Conservation (phyloP, 495 filamentous ascomycete species). For the Cercophora scortea region DNA sequence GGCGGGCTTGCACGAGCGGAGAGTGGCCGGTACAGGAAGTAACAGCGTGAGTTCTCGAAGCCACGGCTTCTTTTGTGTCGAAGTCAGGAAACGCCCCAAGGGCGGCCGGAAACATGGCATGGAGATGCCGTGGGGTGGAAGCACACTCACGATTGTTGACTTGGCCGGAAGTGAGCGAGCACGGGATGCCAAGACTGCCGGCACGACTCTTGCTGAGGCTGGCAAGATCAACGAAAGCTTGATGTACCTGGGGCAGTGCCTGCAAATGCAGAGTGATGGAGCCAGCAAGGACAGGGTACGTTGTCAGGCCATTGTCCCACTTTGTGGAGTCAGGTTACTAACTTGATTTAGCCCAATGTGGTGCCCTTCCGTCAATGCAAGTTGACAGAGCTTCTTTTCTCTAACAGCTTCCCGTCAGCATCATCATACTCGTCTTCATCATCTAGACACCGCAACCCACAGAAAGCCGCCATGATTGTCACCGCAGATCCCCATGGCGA, state of each 20-base stretch:
- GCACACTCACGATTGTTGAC: conserved; percentile 83
- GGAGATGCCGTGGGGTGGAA: conserved; percentile 63
- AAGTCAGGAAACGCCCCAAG: conserved; percentile 74
- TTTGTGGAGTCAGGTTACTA: conserved; percentile 6
- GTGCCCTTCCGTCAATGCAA: conserved; percentile 96
- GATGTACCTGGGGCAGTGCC: conserved; percentile 96
- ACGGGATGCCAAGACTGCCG: conserved; percentile 85
- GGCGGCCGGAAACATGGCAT: conserved; percentile 32
- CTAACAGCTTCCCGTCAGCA: conserved; percentile 79
- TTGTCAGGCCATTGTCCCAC: not conserved
- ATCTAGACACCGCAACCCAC: conserved; percentile 45
- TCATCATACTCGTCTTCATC: conserved; percentile 37
- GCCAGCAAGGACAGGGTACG: conserved; percentile 65
- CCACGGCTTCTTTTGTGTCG: conserved; percentile 94
- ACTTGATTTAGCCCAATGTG: conserved; percentile 52
- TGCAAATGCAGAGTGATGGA: conserved; percentile 87
- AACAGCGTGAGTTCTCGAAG: conserved; percentile 85
- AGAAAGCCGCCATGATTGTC: conserved; percentile 92
- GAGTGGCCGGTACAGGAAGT: conserved; percentile 81
- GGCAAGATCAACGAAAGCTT: conserved; percentile 96
- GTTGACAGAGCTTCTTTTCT: conserved; percentile 91
- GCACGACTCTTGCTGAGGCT: conserved; percentile 85
- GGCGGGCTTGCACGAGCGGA: conserved; percentile 76
- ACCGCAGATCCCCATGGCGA: conserved; percentile 91
- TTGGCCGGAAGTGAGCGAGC: conserved; percentile 91